Base-by-base conservation (phyloP, 441 rosid genomes). In the Manihot esculenta region DNA sequence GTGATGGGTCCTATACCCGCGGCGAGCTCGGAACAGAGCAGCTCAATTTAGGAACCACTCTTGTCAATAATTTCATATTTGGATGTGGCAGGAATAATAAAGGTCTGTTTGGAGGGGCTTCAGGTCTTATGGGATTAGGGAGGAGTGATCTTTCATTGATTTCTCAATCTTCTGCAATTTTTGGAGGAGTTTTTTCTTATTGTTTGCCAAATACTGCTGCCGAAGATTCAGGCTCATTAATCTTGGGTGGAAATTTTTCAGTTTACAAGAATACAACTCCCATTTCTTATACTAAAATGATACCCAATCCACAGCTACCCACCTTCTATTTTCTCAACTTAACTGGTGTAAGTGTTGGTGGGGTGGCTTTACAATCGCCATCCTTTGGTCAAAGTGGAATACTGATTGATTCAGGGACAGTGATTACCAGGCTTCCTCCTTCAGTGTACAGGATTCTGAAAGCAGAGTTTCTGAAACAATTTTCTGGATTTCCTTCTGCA, bases 91-190 rank as follows among this genome's bases (percentile, higher is more conserved):
- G 90, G 73, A 85, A 82, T 77, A 90, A 89, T 65, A 85, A 72
- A 67, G 98, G 98, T 50, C 76, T 94, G 17, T 94, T 90, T 48
- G 98, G 96, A 21, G 91, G 93, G 71, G 84, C 92, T 75, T 94
- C 99, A 30, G 99, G 99, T 30, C 79, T 94, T 5, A 74, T 92
- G 87, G 99, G 99, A 10, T 75, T 94, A 1, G 99, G 97, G 45
- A 89, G 90, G 84, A 88, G 93, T 68, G 76, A 82, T 15, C 76
- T 88, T 45, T 94, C 99, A 14, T 64, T 92, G 77, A 79, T 89
- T 70, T 84, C 92, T 38, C 99, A 94, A 75, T 82, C 93, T 63
- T 70, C 75, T 17, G 64, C 65, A 23, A 68, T 64, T 15, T 94
- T 90, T 64, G 81, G 86, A 2, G 96, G 97, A 26, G 84, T 88